phyloP scores from a whole-genome alignment of 2,329 filamentous ascomycete genomes.

The Trichophyton benhamiae region DNA sequence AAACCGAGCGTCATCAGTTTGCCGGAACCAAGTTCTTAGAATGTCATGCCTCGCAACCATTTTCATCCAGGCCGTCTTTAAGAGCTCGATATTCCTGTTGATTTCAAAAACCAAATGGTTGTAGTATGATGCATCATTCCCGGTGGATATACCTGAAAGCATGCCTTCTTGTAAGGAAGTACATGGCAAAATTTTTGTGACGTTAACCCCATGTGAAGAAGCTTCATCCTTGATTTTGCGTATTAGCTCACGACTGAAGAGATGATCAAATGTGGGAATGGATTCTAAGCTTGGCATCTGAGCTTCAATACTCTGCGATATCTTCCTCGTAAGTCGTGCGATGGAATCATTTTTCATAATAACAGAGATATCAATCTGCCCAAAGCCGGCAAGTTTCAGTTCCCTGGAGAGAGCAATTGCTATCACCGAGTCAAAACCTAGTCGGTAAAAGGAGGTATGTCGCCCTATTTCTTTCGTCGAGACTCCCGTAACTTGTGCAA shows the following conservation, averaged over 20 bases:
- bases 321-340: conserved; percentile 38
- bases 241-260: conserved; percentile 20
- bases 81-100: conserved; percentile 34
- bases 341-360: conserved; percentile 59
- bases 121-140: conserved; percentile 47
- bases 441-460: conserved; percentile 60
- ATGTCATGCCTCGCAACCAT: conserved; percentile 60
- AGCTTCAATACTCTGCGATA: background rate
- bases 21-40: conserved; percentile 61
- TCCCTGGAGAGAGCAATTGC: conserved; percentile 57
- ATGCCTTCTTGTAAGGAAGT: conserved; percentile 82
- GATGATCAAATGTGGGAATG: conserved; percentile 4
- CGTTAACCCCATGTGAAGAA: conserved; percentile 19
- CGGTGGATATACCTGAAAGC: conserved; percentile 48
- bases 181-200: conserved; percentile 59
- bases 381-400: conserved; percentile 38
- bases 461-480: conserved; percentile 40
- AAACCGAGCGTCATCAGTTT: conserved; percentile 47
- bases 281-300: background rate
- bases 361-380: conserved; percentile 50
- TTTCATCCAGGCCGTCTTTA: conserved; percentile 50
- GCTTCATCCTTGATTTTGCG: conserved; percentile 25
- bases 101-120: conserved; percentile 60
- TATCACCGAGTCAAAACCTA: conserved; percentile 74
- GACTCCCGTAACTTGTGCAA: conserved; percentile 42